Conservation (phyloP, 2,329 filamentous ascomycete species). For the Beauveria caledonica region DNA sequence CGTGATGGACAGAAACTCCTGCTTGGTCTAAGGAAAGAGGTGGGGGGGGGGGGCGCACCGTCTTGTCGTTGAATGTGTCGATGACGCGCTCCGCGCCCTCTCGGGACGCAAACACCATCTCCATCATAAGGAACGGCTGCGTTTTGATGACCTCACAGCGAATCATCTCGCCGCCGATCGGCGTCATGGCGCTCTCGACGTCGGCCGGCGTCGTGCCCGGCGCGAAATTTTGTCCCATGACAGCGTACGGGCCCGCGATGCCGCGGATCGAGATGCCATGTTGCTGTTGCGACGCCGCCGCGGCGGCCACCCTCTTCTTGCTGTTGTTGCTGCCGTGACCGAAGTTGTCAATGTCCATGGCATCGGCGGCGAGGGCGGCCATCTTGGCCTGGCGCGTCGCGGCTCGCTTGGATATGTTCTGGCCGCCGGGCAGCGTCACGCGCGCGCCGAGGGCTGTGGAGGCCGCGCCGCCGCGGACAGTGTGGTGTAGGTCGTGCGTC, state of each 20-base stretch:
- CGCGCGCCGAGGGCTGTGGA: constrained; percentile 38
- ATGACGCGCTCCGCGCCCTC: constrained; percentile 69
- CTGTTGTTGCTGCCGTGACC: constrained; percentile 17
- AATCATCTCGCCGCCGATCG: constrained; percentile 59
- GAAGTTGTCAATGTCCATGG: constrained; percentile 25
- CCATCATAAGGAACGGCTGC: constrained; percentile 64
- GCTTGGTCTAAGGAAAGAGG: neutral
- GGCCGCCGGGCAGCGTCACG: constrained; percentile 34
- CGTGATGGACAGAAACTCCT: neutral
- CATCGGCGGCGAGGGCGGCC: constrained; percentile 34
- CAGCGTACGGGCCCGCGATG: constrained; percentile 61
- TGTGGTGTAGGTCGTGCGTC: constrained; percentile 60
- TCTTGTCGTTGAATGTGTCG: constrained; percentile 69
- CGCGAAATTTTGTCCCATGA: constrained; percentile 76
- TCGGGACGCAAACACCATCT: constrained; percentile 65
- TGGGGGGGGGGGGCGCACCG: constrained; percentile 39
- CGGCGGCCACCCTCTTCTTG: constrained; percentile 11
- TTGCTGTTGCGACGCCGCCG: constrained; percentile 12
- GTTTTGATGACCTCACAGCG: constrained; percentile 62
- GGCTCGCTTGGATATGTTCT: constrained; percentile 18
- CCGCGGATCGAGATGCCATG: constrained; percentile 62
- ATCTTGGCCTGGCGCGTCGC: constrained; percentile 29
- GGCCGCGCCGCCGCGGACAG: constrained; percentile 26
- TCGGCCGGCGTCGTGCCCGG: constrained; percentile 73
- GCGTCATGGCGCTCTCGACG: constrained; percentile 74